Conservation (phyloP, 2,329 filamentous ascomycete genomes). For the Diaporthe velutina region DNA sequence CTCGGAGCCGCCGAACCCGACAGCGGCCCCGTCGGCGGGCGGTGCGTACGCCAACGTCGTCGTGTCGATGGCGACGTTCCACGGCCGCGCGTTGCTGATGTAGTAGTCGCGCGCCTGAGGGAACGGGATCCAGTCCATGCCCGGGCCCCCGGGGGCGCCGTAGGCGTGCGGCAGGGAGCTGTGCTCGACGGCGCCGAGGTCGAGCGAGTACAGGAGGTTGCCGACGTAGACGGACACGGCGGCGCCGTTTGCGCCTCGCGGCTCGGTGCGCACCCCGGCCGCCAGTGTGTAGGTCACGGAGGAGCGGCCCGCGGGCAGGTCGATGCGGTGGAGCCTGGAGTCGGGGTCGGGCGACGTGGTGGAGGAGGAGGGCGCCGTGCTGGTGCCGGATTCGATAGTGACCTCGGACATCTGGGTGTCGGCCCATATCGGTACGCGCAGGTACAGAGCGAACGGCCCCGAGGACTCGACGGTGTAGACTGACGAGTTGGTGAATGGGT, state of each 20-base stretch:
- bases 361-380: not conserved
- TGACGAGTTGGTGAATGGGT: constrained; percentile 53
- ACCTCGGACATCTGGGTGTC: constrained; percentile 44
- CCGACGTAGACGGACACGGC: constrained; percentile 39
- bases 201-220: constrained; percentile 40
- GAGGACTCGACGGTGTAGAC: constrained; percentile 47
- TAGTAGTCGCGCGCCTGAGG: constrained; percentile 40
- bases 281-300: constrained; percentile 33
- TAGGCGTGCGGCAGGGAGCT: constrained; percentile 38
- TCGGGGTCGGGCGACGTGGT: not conserved
- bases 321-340: not conserved
- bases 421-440: constrained; percentile 48
- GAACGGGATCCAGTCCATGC: constrained; percentile 36
- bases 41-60: constrained; percentile 35
- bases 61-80: constrained; percentile 41
- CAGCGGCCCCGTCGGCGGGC: not conserved
- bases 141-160: constrained; percentile 20
- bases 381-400: constrained; percentile 31
- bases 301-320: not conserved
- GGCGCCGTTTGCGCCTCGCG: constrained; percentile 31
- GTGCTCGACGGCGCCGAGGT: constrained; percentile 36
- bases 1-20: constrained; percentile 20
- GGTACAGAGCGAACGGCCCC: constrained; percentile 45
- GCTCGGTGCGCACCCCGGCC: constrained; percentile 32
- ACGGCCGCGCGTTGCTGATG: constrained; percentile 35